These are phyloP conservation scores for Aspergillus ostianus DNA, from an alignment of 495 filamentous ascomycete species.

Conservation along the genomic window DNA sequence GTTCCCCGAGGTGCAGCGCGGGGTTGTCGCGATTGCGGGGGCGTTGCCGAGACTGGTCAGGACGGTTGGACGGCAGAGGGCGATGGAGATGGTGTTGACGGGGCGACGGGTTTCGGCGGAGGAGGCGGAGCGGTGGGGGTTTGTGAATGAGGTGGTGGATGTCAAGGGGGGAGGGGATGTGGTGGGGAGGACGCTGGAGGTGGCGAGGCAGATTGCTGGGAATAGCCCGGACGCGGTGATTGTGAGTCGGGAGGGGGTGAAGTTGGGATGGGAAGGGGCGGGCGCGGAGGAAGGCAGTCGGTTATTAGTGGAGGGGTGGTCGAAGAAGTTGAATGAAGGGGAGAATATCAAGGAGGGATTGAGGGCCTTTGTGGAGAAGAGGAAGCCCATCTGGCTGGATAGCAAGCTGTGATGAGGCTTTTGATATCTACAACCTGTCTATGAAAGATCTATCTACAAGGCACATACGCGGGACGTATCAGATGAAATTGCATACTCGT, in stretches of 20 bases:
- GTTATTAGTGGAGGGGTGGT: slow-evolving; percentile 57
- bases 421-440: background rate
- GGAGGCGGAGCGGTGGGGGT: slow-evolving; percentile 65
- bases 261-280: slow-evolving; percentile 67
- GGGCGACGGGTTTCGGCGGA: slow-evolving; percentile 56
- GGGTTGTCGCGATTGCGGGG: slow-evolving; percentile 70
- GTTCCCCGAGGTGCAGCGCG: slow-evolving; percentile 69
- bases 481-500: background rate
- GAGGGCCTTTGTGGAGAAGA: slow-evolving; percentile 78
- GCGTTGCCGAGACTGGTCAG: slow-evolving; percentile 69
- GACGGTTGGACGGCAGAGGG: slow-evolving; percentile 65
- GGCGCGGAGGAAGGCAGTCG: slow-evolving; percentile 65
- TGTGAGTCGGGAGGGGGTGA: slow-evolving; percentile 65
- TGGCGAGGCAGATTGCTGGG: slow-evolving; percentile 37
- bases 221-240: slow-evolving; percentile 77
- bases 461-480: background rate
- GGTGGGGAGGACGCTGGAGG: slow-evolving; percentile 53
- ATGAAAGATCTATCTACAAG: slow-evolving; percentile 1
- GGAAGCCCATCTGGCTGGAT: slow-evolving; percentile 70
- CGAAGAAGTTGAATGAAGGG: slow-evolving; percentile 59
- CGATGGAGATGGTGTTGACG: slow-evolving; percentile 72
- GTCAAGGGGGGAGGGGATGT: slow-evolving; percentile 51
- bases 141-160: slow-evolving; percentile 60
- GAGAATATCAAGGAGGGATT: slow-evolving; percentile 83
- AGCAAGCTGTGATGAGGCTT: slow-evolving; percentile 61